These are phyloP conservation scores for Linum trigynum DNA, from an alignment of 345 rosid species.

Conservation along the genomic window DNA sequence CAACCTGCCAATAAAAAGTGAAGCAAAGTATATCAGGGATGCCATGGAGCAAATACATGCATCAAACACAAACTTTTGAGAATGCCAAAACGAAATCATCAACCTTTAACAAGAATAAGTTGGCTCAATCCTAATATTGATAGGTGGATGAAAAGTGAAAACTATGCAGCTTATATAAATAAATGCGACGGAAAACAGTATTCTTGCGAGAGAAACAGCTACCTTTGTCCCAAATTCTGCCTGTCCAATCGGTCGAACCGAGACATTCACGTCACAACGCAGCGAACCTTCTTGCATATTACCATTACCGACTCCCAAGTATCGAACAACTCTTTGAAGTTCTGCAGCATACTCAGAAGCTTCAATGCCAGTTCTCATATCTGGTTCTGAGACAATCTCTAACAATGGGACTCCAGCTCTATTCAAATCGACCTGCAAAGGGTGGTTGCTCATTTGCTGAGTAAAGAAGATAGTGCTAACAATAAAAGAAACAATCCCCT, in stretches of 20 bases:
- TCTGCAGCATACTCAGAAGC: constrained; percentile 84
- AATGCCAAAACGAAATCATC: neutral
- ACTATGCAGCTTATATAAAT: too few relatives aligned
- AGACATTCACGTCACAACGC: constrained; percentile 92
- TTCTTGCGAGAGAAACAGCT: neutral
- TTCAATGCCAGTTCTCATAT: constrained; percentile 84
- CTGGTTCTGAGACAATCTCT: constrained; percentile 96
- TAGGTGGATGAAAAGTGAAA: too few relatives aligned
- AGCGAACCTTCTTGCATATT: constrained; percentile 97
- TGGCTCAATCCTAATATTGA: too few relatives aligned
- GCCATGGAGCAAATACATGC: too few relatives aligned
- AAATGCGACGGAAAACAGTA: too few relatives aligned
- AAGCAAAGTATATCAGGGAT: too few relatives aligned
- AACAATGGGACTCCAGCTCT: constrained; percentile 97
- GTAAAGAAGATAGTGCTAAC: too few relatives aligned
- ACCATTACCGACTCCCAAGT: constrained; percentile 77
- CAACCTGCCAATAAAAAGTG: constrained; percentile 52
- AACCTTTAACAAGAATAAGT: neutral
- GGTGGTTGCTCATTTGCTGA: too few relatives aligned
- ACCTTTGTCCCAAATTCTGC: constrained; percentile 88
- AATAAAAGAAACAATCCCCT: too few relatives aligned
- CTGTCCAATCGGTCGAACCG: constrained; percentile 78
- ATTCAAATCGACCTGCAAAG: constrained; percentile 76
- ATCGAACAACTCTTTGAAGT: constrained; percentile 75
- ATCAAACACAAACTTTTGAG: too few relatives aligned